Conservation (phyloP, 176 grass and related monocot species). For the Oryza nivara region DNA sequence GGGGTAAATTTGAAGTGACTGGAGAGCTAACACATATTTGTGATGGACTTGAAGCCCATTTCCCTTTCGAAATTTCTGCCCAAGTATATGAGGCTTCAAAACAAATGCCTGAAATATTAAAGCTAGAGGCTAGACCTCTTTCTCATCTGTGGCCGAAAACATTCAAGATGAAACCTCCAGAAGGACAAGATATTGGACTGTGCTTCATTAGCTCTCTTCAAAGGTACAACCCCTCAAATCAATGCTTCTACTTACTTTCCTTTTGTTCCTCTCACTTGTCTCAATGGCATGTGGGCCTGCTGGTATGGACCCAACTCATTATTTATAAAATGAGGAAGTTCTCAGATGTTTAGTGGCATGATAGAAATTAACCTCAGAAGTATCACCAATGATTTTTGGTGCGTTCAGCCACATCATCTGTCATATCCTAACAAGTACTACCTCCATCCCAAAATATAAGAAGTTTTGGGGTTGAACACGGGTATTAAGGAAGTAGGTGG, state of each 20-base stretch:
- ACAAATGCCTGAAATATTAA: slow-evolving; percentile 60
- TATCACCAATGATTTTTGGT: neutral
- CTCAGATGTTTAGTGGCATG: neutral
- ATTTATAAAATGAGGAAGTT: neutral
- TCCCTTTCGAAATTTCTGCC: slow-evolving; percentile 41
- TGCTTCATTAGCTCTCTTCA: slow-evolving; percentile 53
- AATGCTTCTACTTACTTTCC: neutral
- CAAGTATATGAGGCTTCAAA: slow-evolving; percentile 62
- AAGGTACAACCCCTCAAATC: slow-evolving; percentile 41
- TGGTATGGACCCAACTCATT: neutral
- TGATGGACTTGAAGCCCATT: slow-evolving; percentile 62
- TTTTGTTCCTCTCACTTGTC: neutral
- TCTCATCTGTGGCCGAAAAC: slow-evolving; percentile 59
- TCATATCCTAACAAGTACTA: neutral
- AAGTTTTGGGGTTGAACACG: too few relatives aligned
- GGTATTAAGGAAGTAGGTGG: too few relatives aligned
- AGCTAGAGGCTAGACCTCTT: slow-evolving; percentile 59
- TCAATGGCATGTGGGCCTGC: neutral
- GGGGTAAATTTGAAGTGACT: slow-evolving; percentile 67
- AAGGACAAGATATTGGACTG: slow-evolving; percentile 66
- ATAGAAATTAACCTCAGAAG: neutral
- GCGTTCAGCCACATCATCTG: slow-evolving; percentile 5
- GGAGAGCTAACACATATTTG: slow-evolving; percentile 44
- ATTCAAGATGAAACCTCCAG: slow-evolving; percentile 59
- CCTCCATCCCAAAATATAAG: too few relatives aligned